phyloP scores from a whole-genome alignment of 768 basidiomycete species.

The Rhodosporidiobolus odoratus region DNA sequence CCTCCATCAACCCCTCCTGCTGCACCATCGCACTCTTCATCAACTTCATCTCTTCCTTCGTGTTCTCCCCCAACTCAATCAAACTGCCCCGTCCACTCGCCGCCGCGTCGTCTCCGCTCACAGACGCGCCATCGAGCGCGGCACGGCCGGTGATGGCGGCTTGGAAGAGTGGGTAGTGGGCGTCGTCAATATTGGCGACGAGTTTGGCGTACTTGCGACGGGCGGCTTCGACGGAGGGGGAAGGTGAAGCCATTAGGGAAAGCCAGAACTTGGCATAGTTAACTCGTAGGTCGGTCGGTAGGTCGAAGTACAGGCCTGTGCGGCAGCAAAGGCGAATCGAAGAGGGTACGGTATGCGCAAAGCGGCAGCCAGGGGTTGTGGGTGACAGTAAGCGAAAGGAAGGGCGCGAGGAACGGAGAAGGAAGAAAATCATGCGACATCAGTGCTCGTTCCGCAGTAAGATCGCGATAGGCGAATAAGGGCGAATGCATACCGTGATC shows the following conservation, averaged over 20 bases:
- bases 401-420: background rate
- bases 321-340: background rate
- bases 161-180: slow-evolving; percentile 86
- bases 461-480: background rate
- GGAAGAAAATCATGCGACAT: no score
- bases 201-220: slow-evolving; percentile 80
- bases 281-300: slow-evolving; percentile 68
- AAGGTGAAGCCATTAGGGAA: slow-evolving; percentile 69
- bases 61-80: slow-evolving; percentile 67
- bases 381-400: background rate
- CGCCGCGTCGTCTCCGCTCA: slow-evolving; percentile 45
- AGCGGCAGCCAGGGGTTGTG: background rate
- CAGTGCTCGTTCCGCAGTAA: no score
- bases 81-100: slow-evolving; percentile 57
- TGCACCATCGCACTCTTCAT: slow-evolving; percentile 76
- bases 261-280: slow-evolving; percentile 70
- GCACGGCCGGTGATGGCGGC: slow-evolving; percentile 84
- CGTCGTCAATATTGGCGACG: slow-evolving; percentile 69
- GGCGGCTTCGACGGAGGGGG: slow-evolving; percentile 60
- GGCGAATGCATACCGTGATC: slow-evolving; percentile 64
- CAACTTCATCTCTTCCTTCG: slow-evolving; percentile 69
- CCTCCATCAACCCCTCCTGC: slow-evolving; percentile 72
- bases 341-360: background rate
- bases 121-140: slow-evolving; percentile 58
- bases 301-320: slow-evolving; percentile 73